Evolutionary conservation across 306 rosid genomes (phyloP), one percentile per base, ranked within the genome.

Genomic region (Castanea mollissima): DNA sequence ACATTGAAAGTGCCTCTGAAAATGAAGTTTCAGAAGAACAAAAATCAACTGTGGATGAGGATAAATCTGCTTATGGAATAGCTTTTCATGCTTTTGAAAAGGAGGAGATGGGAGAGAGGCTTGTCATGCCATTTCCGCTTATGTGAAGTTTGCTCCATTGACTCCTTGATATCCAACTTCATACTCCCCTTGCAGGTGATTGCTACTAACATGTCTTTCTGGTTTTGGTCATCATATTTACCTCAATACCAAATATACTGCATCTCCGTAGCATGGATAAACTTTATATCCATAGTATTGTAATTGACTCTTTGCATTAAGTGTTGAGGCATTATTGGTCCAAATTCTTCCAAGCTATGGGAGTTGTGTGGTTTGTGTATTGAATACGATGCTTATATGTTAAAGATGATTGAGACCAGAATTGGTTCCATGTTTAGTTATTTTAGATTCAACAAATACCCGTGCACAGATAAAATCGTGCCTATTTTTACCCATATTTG

Each of bases 41-140:
- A 56, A 67, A 73, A 64, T 73, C 74, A 51, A 67, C 65, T 52
- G 79, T 60, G 19, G 73, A 62, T 82, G 68, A 78, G 54, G 89
- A 86, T 78, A 63, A 72, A 64, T 90, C 93, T 81, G 87, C 81
- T 73, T 91, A 91, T 79, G 97, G 95, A 72, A 87, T 93, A 60
- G 97, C 97, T 55, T 85, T 89, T 55, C 25, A 44, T 12, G 97
- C 95, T 65, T 92, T 94, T 87, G 75, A 78, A 38, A 68, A 76
- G 3, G 80, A 79, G 78, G 91, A 87, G 89, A 88, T 79, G 97
- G 97, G 57, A 92, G 89, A 88, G 97, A 91, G 84, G 99, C 97
- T 75, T 94, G 99, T 78, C 97, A 91, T 76, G 97, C 97, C 64
- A 94, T 94, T 90, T 92, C 99, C 78, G 94, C 99, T 80, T 94